Conservation (phyloP, 1,284 basidiomycete species). For the Cryptococcus amylolentus region DNA sequence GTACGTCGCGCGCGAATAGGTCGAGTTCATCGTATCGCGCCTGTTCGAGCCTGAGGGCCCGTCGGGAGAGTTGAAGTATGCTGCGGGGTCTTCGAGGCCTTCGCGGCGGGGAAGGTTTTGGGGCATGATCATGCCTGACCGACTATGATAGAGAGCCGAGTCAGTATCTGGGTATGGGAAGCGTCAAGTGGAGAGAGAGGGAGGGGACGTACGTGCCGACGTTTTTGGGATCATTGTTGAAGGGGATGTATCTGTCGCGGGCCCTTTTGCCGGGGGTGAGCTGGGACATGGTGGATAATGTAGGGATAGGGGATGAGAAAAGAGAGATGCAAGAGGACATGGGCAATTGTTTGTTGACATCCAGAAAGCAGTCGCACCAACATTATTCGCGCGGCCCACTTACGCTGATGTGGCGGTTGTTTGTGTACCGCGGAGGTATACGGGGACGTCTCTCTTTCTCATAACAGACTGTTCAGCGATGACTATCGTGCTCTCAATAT, state of each 20-base stretch:
- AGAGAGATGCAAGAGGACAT: background rate
- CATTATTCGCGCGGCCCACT: no score
- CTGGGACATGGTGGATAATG: background rate
- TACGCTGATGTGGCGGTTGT: no score
- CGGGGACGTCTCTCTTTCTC: no score
- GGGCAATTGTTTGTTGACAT: background rate
- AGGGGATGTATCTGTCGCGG: constrained; percentile 2
- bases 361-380: no score
- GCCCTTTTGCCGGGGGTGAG: background rate
- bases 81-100: constrained; percentile 77
- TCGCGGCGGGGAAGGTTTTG: constrained; percentile 64
- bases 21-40: background rate
- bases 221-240: constrained; percentile 4
- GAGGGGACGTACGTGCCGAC: constrained; percentile 1
- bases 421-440: no score
- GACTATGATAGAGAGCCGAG: constrained; percentile 20
- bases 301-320: background rate
- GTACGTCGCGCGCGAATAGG: background rate
- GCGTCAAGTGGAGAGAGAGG: background rate
- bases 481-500: no score
- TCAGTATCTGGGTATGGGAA: background rate
- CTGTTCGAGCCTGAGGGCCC: no score
- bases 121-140: constrained; percentile 42
- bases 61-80: constrained; percentile 57
- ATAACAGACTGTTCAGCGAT: no score